Percentiles rank a stretch among this genome's conserved stretches.
Evolutionary conservation across 1,139 yeast genomes (phyloP).

Genomic region (Suhomyces coccinellae): DNA sequence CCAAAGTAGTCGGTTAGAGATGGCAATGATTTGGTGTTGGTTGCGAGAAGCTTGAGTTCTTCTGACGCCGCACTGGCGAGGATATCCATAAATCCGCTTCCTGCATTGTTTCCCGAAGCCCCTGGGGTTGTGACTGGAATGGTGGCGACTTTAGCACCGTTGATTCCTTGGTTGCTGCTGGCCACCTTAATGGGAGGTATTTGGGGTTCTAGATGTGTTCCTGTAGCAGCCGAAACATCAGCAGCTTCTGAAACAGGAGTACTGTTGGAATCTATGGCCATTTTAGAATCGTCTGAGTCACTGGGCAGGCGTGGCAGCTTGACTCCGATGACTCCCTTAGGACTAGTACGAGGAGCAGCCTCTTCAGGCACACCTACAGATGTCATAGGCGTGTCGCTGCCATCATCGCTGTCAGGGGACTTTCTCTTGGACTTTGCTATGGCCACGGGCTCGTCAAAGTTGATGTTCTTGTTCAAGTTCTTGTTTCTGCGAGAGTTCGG

Average conservation of each 20-base stretch:
- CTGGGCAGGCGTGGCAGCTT: background rate
- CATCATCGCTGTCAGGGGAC: constrained; percentile 2
- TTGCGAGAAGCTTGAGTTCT: constrained; percentile 59
- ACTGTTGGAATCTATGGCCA: background rate
- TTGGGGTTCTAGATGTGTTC: background rate
- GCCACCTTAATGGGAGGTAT: too few species aligned
- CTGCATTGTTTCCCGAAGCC: constrained; percentile 6
- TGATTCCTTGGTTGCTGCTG: background rate
- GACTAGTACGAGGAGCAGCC: background rate
- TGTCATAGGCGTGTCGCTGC: background rate
- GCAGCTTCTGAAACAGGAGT: background rate
- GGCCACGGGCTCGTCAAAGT: constrained; percentile 11
- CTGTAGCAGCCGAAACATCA: background rate
- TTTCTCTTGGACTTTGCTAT: constrained; percentile 3
- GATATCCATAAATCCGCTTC: constrained; percentile 49
- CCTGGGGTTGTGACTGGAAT: constrained; percentile 7
- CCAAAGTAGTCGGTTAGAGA: constrained; percentile 60
- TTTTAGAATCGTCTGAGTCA: background rate
- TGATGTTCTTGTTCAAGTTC: constrained; percentile 22
- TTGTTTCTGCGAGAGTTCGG: constrained; percentile 63
- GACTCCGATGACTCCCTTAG: background rate
- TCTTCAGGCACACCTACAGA: background rate
- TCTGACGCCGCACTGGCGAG: constrained; percentile 83
- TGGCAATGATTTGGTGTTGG: constrained; percentile 59
- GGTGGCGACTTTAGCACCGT: background rate